Percentiles rank a stretch among this genome's conserved stretches.
Evolutionary conservation across 1,284 basidiomycete species (phyloP).

Genomic region (Pseudozyma tsukubaensis): DNA sequence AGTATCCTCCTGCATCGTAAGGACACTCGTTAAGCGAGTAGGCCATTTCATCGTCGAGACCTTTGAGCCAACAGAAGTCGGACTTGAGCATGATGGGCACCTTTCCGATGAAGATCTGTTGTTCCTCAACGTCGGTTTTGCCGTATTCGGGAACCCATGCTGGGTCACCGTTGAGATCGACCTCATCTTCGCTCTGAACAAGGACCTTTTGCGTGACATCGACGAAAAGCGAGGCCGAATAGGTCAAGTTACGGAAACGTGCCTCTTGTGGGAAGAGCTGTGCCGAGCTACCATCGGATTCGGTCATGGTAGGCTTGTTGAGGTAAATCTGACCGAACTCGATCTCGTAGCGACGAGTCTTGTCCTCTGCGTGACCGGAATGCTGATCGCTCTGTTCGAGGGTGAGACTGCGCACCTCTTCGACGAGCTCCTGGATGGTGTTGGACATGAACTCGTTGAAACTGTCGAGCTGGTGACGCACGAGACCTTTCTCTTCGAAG

Average conservation of each 20-base stretch:
- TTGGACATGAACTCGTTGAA: constrained; percentile 99
- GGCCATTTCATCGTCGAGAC: constrained; percentile 81
- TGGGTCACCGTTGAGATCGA: constrained; percentile 77
- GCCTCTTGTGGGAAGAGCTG: constrained; percentile 98
- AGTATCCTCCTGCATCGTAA: constrained; percentile 94
- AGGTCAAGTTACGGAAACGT: constrained; percentile 90
- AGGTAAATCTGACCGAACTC: constrained; percentile 98
- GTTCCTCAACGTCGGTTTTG: constrained; percentile 74
- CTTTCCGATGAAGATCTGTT: constrained; percentile 96
- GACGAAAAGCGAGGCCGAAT: constrained; percentile 94
- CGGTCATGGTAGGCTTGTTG: constrained; percentile 91
- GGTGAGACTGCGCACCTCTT: constrained; percentile 92
- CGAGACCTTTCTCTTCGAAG: constrained; percentile 96
- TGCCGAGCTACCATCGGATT: constrained; percentile 92
- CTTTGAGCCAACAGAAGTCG: constrained; percentile 90
- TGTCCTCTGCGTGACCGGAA: constrained; percentile 73
- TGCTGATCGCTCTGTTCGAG: constrained; percentile 96
- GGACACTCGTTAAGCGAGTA: constrained; percentile 96
- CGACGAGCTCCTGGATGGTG: constrained; percentile 99
- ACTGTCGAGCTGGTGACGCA: constrained; percentile 95
- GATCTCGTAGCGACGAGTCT: constrained; percentile 90
- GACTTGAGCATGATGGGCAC: constrained; percentile 98
- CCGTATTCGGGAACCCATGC: constrained; percentile 78
- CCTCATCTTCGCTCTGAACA: constrained; percentile 81
- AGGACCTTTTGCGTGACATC: constrained; percentile 91